Base-by-base conservation (phyloP, 2,329 filamentous ascomycete species). In the Fusarium buharicum region DNA sequence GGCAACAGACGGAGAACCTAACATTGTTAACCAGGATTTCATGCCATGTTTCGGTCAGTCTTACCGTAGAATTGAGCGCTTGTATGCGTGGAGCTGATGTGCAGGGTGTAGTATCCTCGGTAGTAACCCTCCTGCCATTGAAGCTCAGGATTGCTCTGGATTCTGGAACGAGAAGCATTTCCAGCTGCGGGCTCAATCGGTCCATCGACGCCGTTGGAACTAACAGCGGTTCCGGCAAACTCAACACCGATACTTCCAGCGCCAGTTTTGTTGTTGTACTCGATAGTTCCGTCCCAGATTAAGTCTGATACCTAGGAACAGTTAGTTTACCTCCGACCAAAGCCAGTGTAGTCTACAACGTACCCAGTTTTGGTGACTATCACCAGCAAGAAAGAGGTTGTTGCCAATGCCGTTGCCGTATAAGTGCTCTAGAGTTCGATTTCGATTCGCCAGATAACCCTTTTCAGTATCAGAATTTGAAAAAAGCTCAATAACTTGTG, bases 111-210 rank as follows among this genome's bases (percentile, higher is more conserved):
- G 76, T 92, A 92, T 1, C 90, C 90, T 16, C 89, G 82, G 73
- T 91, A 92, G 73, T 90, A 92, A 8, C 87, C 73, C 54, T 92
- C 89, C 66, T 88, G 85, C 90, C 89, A 92, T 69, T 90, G 86
- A 41, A 92, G 77, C 72, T 90, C 87, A 1, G 78, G 75, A 73
- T 90, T 92, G 18, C 66, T 79, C 75, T 38, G 70, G 70, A 61
- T 38, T 24, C 63, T 53, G 9, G 36, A 51, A 4, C 59, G 62
- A 44, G 62, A 28, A 4, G 50, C 50, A 2, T 67, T 22, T 4
- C 59, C 62, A n/a, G 62, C 62, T 80, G 77, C 30, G 83, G 75
- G 63, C 70, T 73, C 66, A 78, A 53, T 11, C 83, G 89, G 30
- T 79, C 83, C 39, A 2, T 24, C 14, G 0, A 64, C 43, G 13